phyloP scores from a whole-genome alignment of 805 yeast genomes.

The Ogataea polymorpha region DNA sequence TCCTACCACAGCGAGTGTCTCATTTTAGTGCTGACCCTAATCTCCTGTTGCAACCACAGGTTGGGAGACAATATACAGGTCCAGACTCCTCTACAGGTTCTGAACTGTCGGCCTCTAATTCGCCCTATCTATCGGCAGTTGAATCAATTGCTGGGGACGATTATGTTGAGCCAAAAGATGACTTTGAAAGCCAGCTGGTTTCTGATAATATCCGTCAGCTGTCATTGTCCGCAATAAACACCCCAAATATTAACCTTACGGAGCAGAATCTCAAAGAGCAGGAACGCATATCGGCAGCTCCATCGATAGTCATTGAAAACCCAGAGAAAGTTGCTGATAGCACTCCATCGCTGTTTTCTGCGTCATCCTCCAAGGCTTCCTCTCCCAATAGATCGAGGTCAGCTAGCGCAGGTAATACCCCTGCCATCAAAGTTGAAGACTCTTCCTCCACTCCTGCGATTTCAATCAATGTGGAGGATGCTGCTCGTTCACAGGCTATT shows the following conservation, averaged over 20 bases:
- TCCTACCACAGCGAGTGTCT: background rate
- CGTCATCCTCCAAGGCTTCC: slow-evolving; percentile 39
- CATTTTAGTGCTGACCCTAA: background rate
- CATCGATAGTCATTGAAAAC: slow-evolving; percentile 29
- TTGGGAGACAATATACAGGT: slow-evolving; percentile 18
- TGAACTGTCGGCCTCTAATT: slow-evolving; percentile 25
- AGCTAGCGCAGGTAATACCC: slow-evolving; percentile 21
- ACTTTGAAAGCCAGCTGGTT: slow-evolving; percentile 14
- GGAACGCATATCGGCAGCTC: slow-evolving; percentile 11
- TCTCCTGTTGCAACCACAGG: slow-evolving; percentile 12
- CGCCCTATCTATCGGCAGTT: slow-evolving; percentile 28
- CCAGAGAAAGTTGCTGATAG: slow-evolving; percentile 42
- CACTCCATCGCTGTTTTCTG: slow-evolving; percentile 57
- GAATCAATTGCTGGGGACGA: slow-evolving; percentile 26
- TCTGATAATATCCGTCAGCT: slow-evolving; percentile 18
- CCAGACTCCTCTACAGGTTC: slow-evolving; percentile 15
- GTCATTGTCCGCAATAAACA: slow-evolving; percentile 5
- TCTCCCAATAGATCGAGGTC: slow-evolving; percentile 36
- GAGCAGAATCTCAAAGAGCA: slow-evolving; percentile 24
- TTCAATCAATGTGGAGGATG: slow-evolving; percentile 6
- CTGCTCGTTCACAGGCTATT: background rate
- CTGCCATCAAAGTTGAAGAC: slow-evolving; percentile 28
- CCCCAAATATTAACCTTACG: slow-evolving; percentile 13
- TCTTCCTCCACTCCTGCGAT: slow-evolving; percentile 11
- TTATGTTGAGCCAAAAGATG: slow-evolving; percentile 13